Evolutionary conservation across 2,329 filamentous ascomycete genomes (phyloP).

Genomic region (Claviceps pusilla): DNA sequence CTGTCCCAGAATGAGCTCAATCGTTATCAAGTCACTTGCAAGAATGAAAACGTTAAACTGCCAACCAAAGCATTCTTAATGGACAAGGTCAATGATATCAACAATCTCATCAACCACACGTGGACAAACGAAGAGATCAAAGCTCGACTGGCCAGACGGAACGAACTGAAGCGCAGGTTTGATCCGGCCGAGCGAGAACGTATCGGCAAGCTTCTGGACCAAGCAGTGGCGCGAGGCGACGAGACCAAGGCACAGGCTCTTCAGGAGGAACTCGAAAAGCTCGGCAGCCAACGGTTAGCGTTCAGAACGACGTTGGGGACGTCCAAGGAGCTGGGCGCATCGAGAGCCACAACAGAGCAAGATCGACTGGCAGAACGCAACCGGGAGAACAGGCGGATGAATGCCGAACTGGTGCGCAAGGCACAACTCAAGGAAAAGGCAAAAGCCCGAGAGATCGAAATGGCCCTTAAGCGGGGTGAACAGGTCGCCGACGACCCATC

Average conservation of each 20-base stretch:
- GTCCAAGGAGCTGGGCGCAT: slow-evolving; percentile 34
- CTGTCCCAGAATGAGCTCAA: slow-evolving; percentile 53
- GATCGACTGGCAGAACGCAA: slow-evolving; percentile 76
- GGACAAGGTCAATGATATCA: slow-evolving; percentile 67
- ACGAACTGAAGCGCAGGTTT: slow-evolving; percentile 50
- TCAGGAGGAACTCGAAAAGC: slow-evolving; percentile 44
- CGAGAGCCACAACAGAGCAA: slow-evolving; percentile 47
- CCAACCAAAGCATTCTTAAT: slow-evolving; percentile 57
- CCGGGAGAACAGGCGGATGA: slow-evolving; percentile 65
- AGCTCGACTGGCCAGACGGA: slow-evolving; percentile 59
- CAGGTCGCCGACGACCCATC: slow-evolving; percentile 41
- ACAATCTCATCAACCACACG: slow-evolving; percentile 58
- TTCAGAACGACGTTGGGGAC: slow-evolving; percentile 49
- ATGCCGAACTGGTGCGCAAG: slow-evolving; percentile 79
- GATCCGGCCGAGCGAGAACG: slow-evolving; percentile 53
- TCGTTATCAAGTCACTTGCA: slow-evolving; percentile 62
- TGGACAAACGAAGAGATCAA: slow-evolving; percentile 77
- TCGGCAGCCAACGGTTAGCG: slow-evolving; percentile 57
- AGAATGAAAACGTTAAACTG: slow-evolving; percentile 54
- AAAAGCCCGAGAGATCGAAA: slow-evolving; percentile 43
- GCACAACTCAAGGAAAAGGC: slow-evolving; percentile 72
- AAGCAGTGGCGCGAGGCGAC: slow-evolving; percentile 51
- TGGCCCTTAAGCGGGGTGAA: slow-evolving; percentile 49
- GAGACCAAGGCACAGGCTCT: slow-evolving; percentile 38
- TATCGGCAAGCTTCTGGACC: slow-evolving; percentile 48